Base-by-base conservation (phyloP, 2,329 filamentous ascomycete species). In the Lasiodiplodia theobromae region DNA sequence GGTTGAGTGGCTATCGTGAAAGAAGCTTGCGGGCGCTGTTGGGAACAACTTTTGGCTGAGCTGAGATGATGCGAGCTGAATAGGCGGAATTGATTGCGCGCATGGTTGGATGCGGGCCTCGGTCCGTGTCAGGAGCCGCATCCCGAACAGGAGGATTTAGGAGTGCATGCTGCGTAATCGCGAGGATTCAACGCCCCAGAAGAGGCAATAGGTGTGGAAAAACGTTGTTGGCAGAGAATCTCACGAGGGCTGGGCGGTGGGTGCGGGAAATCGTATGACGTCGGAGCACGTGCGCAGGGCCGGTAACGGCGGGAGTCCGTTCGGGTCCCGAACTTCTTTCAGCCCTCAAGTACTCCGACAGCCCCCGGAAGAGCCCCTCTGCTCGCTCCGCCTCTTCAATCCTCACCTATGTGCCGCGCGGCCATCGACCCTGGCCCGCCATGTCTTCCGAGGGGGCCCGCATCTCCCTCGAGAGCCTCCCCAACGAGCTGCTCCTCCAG, bases 401-500 rank as follows among this genome's bases (percentile, higher is more conserved):
- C n/a, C 54, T 18, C 60, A 52, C 60, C 31, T 64, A 64, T 63
- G 58, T 63, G 57, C 57, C 11, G 38, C 57, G 16, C 57, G 21
- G 57, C 28, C 18, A 28, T 10, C 38, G 11, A 18, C 12, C 28
- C 21, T 18, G 47, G 63, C 21, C 51, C 23, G 63, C 63, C 49
- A 66, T 66, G 63, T 66, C 63, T 54, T 54, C 37, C 62, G 63
- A 31, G 51, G 34, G 47, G n/a, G 7, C 47, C 34, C 49, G 34
- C 52, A 40, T 51, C 40, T 65, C 67, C 14, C 60, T 68, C 31
- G 49, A 54, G 23, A 38, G 44, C 28, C 67, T 68, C 18, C 67
- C 67, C 60, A 62, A 64, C 51, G 67, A 68, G 60, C 58, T 68
- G 37, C 58, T 56, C n/a, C 67, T 68, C 38, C 58, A 57, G 40